These are phyloP conservation scores for Puccinia triticina DNA, from an alignment of 1,284 basidiomycete species.

Conservation along the genomic window DNA sequence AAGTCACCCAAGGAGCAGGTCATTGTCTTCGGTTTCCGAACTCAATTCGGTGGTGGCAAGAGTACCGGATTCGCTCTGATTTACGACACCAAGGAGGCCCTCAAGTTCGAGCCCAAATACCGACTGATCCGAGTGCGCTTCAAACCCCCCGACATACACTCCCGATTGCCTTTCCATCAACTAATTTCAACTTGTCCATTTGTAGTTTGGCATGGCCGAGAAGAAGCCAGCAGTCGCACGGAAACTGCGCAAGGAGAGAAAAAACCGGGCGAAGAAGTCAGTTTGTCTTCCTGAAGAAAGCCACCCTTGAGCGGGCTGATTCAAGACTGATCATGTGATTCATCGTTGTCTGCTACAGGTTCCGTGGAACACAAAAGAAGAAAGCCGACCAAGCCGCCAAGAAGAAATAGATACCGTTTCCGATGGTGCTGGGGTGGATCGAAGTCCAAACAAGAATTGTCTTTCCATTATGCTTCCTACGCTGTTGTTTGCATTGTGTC, in stretches of 20 bases:
- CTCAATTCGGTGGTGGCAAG: slow-evolving; percentile 97
- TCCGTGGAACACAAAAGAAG: slow-evolving; percentile 52
- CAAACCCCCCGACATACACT: neutral
- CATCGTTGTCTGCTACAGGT: neutral
- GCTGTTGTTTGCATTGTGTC: neutral
- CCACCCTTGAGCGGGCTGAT: neutral
- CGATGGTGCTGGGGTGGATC: slow-evolving; percentile 5
- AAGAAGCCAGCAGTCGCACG: slow-evolving; percentile 92
- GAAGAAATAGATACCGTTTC: slow-evolving; percentile 18
- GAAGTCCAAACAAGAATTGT: neutral
- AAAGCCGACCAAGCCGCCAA: slow-evolving; percentile 47
- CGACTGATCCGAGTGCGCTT: slow-evolving; percentile 85
- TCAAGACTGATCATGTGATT: slow-evolving; percentile 7
- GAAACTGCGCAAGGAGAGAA: slow-evolving; percentile 99
- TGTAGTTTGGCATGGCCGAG: slow-evolving; percentile 75
- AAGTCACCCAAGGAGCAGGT: slow-evolving; percentile 69
- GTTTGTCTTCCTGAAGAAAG: slow-evolving; percentile 52
- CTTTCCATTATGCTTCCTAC: no score
- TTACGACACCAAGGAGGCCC: slow-evolving; percentile 92
- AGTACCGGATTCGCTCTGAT: slow-evolving; percentile 97
- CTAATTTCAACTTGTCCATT: slow-evolving; percentile 37
- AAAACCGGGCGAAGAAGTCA: slow-evolving; percentile 97
- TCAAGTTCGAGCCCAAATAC: slow-evolving; percentile 96
- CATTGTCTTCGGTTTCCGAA: slow-evolving; percentile 69
- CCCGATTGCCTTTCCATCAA: neutral